Evolutionary conservation across 148 eudicot genomes (phyloP).

Genomic region (Arctostaphylos glauca): DNA sequence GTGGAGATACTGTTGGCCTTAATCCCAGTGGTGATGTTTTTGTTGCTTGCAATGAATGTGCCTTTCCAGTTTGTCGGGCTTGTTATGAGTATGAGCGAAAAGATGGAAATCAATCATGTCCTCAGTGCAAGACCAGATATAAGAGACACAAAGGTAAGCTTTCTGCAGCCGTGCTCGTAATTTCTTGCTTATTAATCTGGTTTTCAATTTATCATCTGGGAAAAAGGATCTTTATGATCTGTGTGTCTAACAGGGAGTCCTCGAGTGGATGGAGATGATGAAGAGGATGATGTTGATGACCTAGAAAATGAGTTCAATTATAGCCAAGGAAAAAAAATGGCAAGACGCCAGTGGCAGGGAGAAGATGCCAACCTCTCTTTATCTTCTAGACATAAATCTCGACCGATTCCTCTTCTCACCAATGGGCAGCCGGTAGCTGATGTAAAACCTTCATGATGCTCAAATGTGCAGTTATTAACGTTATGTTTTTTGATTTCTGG

Average conservation of each 20-base stretch:
- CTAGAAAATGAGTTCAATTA: constrained; percentile 84
- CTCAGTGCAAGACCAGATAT: constrained; percentile 94
- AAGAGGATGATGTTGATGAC: constrained; percentile 95
- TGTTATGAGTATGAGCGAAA: constrained; percentile 80
- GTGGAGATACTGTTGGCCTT: constrained; percentile 64
- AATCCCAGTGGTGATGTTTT: constrained; percentile 50
- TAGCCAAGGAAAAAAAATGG: constrained; percentile 51
- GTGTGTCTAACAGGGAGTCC: constrained; percentile 55
- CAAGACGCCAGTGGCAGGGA: constrained; percentile 79
- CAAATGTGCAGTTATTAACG: neutral
- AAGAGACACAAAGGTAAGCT: constrained; percentile 76
- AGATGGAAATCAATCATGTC: constrained; percentile 75
- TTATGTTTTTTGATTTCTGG: neutral
- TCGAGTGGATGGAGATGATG: constrained; percentile 82
- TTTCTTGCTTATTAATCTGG: neutral
- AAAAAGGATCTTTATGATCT: constrained; percentile 4
- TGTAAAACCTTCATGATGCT: constrained; percentile 10
- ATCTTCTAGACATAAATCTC: constrained; percentile 84
- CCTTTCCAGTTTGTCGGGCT: constrained; percentile 71
- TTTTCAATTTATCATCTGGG: neutral
- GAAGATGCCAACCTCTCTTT: constrained; percentile 74
- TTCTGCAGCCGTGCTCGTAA: neutral
- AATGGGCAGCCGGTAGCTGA: constrained; percentile 71
- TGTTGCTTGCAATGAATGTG: constrained; percentile 84
- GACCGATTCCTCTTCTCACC: constrained; percentile 86